Evolutionary conservation across 1,139 yeast species (phyloP), one percentile per base, ranked within the genome.

Genomic region (Yamadazyma kanchanaburiensis): DNA sequence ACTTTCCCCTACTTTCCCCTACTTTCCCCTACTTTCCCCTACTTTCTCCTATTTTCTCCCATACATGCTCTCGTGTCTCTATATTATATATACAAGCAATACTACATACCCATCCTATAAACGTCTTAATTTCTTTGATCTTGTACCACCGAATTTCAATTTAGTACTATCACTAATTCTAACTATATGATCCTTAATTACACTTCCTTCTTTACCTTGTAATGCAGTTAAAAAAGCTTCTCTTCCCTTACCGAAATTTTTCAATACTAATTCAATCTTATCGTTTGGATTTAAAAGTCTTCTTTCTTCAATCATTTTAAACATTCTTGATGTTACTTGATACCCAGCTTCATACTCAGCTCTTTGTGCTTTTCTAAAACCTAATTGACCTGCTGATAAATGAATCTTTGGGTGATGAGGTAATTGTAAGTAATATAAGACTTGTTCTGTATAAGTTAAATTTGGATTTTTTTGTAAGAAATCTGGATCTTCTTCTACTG

Each of bases 271-370:
- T 55, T 89, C 96, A 14, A 82, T 60, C 41, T 77, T 72, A 43
- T 74, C 75, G 42, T 68, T 69, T 6, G 70, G 64, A 3, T 60
- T 61, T 32, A 79, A 58, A 38, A 70, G 61, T 25, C 71, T 73
- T 41, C 69, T 68, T 41, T 77, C 80, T 48, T 79, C 77, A 48
- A 89, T 84, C 39, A 72, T 58, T 41, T 80, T 73, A 58, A 89
- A 87, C 65, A 85, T 70, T 42, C 76, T 74, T 6, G 88, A 65
- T 14, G 88, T 68, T 9, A 91, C 84, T 53, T 88, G 96, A 66
- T 83, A 88, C n/a, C 83, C 85, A 1, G 96, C 96, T 60, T 89
- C 98, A 51, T 86, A 86, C 55, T 88, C 95, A 32, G 94, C 86
- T 60, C 96, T 74, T 35, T 82, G 84, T 7, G 85, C 75, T 51